Evolutionary conservation across 768 basidiomycete genomes (phyloP).

Genomic region (Lentinula guzmanii): DNA sequence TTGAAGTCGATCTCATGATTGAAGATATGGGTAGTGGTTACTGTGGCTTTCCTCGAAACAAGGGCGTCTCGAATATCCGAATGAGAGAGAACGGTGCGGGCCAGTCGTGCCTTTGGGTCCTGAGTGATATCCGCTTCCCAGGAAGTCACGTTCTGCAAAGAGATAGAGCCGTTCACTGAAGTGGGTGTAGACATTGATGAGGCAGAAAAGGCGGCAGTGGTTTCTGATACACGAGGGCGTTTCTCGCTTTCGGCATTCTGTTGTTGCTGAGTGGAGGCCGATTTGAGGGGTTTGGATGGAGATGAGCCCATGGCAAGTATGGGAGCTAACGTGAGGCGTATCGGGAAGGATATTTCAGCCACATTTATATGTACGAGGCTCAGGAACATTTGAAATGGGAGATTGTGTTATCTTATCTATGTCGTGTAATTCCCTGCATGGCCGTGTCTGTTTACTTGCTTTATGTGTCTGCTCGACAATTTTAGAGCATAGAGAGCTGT

Average conservation of each 20-base stretch:
- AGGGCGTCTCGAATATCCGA: constrained; percentile 59
- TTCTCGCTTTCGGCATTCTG: background rate
- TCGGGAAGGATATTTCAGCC: background rate
- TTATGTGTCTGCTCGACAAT: background rate
- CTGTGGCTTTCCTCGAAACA: constrained; percentile 51
- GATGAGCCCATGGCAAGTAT: background rate
- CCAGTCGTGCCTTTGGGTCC: constrained; percentile 61
- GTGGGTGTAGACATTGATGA: constrained; percentile 29
- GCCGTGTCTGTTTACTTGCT: too few relatives aligned
- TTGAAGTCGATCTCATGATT: constrained; percentile 77
- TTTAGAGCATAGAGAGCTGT: background rate
- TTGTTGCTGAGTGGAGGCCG: background rate
- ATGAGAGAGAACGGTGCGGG: constrained; percentile 72
- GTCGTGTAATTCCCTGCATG: too few relatives aligned
- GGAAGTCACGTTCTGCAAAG: constrained; percentile 47
- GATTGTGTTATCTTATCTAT: background rate
- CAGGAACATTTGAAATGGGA: background rate
- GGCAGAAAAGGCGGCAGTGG: constrained; percentile 22
- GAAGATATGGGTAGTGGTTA: constrained; percentile 74
- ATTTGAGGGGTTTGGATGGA: background rate
- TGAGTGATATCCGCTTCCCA: constrained; percentile 59
- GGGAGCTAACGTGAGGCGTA: background rate
- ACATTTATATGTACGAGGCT: background rate
- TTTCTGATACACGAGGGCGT: background rate
- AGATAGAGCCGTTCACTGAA: constrained; percentile 58